These are phyloP conservation scores for Agaricales sp. DNA, from an alignment of 1,284 basidiomycete genomes.

Conservation along the genomic window DNA sequence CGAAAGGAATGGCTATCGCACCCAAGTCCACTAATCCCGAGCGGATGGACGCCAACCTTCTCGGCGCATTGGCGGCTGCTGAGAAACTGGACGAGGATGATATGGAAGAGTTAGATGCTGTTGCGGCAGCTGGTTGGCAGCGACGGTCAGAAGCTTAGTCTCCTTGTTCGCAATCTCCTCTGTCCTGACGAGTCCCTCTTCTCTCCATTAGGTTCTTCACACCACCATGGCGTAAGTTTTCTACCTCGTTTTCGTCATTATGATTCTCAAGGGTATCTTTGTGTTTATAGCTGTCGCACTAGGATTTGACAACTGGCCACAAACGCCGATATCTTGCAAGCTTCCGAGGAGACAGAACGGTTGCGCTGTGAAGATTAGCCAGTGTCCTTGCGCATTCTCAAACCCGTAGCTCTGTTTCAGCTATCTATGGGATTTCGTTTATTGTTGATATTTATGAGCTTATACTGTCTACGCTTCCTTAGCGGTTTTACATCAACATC, in stretches of 20 bases:
- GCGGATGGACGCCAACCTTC: constrained; percentile 65
- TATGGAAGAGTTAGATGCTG: constrained; percentile 49
- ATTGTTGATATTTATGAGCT: background rate
- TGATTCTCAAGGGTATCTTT: constrained; percentile 1
- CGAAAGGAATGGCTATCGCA: constrained; percentile 56
- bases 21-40: constrained; percentile 70
- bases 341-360: background rate
- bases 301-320: constrained; percentile 56
- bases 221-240: constrained; percentile 56
- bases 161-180: background rate
- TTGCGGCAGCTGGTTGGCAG: constrained; percentile 67
- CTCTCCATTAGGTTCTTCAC: constrained; percentile 14
- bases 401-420: background rate
- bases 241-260: constrained; percentile 8
- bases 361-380: constrained; percentile 1
- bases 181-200: background rate
- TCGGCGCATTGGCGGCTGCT: constrained; percentile 36
- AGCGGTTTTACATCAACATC: too few species aligned
- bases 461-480: background rate
- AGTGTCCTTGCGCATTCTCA: background rate
- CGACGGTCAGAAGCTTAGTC: constrained; percentile 37
- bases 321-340: background rate
- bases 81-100: constrained; percentile 49
- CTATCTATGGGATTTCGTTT: too few species aligned
- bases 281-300: constrained; percentile 42